Evolutionary conservation across 345 rosid species (phyloP).

Genomic region (Ceriops decandra): DNA sequence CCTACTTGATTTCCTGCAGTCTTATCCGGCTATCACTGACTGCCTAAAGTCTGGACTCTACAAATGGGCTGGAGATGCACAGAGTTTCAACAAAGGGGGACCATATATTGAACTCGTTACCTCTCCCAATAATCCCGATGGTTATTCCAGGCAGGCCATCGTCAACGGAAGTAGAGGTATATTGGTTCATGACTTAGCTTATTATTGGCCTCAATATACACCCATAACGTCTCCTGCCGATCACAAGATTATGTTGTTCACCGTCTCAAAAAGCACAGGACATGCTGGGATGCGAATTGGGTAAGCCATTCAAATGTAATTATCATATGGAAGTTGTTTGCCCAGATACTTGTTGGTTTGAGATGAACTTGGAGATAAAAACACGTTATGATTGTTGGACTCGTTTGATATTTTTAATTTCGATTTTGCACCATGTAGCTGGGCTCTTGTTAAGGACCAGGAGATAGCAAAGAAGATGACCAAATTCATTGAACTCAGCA

Average conservation of each 20-base stretch:
- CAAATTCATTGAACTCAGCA: conserved; percentile 72
- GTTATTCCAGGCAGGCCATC: conserved; percentile 56
- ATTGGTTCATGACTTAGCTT: conserved; percentile 85
- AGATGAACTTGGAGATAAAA: too few relatives aligned
- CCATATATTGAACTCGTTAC: conserved; percentile 91
- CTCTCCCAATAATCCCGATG: conserved; percentile 94
- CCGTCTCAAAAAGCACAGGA: conserved; percentile 78
- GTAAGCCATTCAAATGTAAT: conserved; percentile 31
- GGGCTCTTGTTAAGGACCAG: conserved; percentile 81
- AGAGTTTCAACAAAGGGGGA: conserved; percentile 39
- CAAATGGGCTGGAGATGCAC: conserved; percentile 93
- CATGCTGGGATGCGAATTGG: conserved; percentile 96
- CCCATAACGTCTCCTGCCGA: conserved; percentile 67
- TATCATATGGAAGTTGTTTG: too few relatives aligned
- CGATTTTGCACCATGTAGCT: conserved; percentile 29
- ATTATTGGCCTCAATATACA: conserved; percentile 94
- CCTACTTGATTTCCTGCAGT: conserved; percentile 44
- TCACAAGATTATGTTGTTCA: conserved; percentile 77
- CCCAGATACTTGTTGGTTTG: too few relatives aligned
- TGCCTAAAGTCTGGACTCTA: conserved; percentile 69
- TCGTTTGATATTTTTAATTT: neutral
- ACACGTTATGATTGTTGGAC: too few relatives aligned
- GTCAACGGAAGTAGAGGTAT: conserved; percentile 62
- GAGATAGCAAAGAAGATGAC: conserved; percentile 69
- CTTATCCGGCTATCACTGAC: conserved; percentile 70